phyloP scores from a whole-genome alignment of 306 rosid genomes.

The Lathyrus aphaca region DNA sequence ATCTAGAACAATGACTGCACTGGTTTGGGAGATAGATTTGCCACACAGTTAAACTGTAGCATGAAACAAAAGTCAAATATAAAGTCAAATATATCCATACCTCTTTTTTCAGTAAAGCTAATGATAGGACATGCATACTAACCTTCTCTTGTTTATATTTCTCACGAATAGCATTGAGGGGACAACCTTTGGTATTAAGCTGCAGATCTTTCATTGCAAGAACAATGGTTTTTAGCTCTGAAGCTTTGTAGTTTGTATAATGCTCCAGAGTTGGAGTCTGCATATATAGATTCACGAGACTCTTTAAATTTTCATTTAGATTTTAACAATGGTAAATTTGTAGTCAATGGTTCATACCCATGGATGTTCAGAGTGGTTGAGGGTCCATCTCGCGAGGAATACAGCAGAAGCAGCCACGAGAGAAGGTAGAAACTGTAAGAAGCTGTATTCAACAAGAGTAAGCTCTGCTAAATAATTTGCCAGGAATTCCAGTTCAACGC shows the following conservation, averaged over 20 bases:
- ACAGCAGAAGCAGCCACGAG: constrained; percentile 84
- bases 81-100: constrained; percentile 17
- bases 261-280: constrained; percentile 83
- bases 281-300: constrained; percentile 34
- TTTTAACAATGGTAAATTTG: background rate
- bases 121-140: constrained; percentile 17
- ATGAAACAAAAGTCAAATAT: constrained; percentile 33
- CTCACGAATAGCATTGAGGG: constrained; percentile 69
- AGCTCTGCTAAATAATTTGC: constrained; percentile 88
- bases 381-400: constrained; percentile 93
- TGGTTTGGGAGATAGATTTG: constrained; percentile 54
- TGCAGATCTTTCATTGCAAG: constrained; percentile 76
- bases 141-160: constrained; percentile 85
- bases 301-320: constrained; percentile 10
- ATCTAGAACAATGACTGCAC: constrained; percentile 57
- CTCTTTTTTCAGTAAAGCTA: constrained; percentile 16
- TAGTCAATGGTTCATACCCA: constrained; percentile 61
- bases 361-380: constrained; percentile 69
- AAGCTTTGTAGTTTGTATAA: constrained; percentile 68
- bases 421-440: constrained; percentile 80
- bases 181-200: constrained; percentile 58
- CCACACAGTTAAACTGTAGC: constrained; percentile 79
- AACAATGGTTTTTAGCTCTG: constrained; percentile 68
- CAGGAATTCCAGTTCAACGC: constrained; percentile 65
- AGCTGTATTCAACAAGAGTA: constrained; percentile 73